Evolutionary conservation across 75 land plant genomes (phyloP).

Genomic region (Cryptomeria japonica): DNA sequence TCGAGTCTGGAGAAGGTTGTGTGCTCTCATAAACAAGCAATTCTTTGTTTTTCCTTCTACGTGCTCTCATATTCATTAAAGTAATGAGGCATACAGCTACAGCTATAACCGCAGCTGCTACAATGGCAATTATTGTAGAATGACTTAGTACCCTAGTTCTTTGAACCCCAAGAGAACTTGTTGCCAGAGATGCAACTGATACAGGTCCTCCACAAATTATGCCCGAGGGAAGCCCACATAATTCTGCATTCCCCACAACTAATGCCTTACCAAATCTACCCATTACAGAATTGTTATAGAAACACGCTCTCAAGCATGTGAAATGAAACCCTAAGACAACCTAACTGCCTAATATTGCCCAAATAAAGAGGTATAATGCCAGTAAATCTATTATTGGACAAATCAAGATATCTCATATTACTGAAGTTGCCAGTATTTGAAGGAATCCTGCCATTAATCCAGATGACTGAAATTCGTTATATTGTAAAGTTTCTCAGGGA

Average conservation of each 20-base stretch:
- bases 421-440: constrained; percentile 47
- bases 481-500: constrained; percentile 64
- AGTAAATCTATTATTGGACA: constrained; percentile 62
- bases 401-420: constrained; percentile 41
- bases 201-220: constrained; percentile 23
- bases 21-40: constrained; percentile 63
- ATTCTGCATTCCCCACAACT: constrained; percentile 62
- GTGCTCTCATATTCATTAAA: constrained; percentile 62
- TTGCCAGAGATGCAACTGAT: background rate
- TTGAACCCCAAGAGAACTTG: background rate
- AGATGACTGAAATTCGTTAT: constrained; percentile 59
- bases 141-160: constrained; percentile 48
- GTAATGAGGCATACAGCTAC: constrained; percentile 72
- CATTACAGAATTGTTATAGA: constrained; percentile 47
- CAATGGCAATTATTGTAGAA: constrained; percentile 76
- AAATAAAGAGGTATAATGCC: constrained; percentile 70
- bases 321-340: constrained; percentile 75
- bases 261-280: constrained; percentile 57
- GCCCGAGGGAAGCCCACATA: constrained; percentile 74
- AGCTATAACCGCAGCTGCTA: constrained; percentile 81
- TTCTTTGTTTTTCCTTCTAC: constrained; percentile 26
- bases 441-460: constrained; percentile 76
- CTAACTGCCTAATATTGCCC: constrained; percentile 45
- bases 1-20: constrained; percentile 66
- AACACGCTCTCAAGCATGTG: constrained; percentile 77